A percentile compares a stretch with the other conserved stretches of the same genome.
phyloP scores from a whole-genome alignment of 306 rosid genomes.

The Dryas octopetala region DNA sequence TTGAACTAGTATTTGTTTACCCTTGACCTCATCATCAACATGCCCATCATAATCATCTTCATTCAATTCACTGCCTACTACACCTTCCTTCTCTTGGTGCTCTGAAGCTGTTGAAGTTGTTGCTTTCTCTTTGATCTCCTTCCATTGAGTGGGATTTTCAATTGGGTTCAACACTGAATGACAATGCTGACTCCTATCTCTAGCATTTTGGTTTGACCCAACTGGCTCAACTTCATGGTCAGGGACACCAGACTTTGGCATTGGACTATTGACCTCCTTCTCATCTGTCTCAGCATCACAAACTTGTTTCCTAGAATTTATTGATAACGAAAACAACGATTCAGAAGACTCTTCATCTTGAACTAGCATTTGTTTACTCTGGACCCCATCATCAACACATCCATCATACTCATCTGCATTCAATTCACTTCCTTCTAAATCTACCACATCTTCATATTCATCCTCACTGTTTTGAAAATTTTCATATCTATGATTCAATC shows the following conservation, averaged over 20 bases:
- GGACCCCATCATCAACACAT: constrained; percentile 7
- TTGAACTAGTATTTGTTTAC: constrained; percentile 5
- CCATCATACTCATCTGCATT: constrained; percentile 15
- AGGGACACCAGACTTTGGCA: neutral
- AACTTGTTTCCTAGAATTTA: constrained; percentile 41
- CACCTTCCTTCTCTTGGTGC: constrained; percentile 51
- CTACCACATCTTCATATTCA: constrained; percentile 23
- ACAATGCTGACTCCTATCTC: constrained; percentile 16
- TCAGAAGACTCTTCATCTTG: constrained; percentile 60
- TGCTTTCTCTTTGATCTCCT: constrained; percentile 33
- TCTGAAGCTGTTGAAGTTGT: constrained; percentile 8
- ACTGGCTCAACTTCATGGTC: constrained; percentile 17
- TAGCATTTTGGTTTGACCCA: constrained; percentile 14
- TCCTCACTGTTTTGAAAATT: constrained; percentile 27
- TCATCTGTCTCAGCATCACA: constrained; percentile 44
- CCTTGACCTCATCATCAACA: constrained; percentile 9
- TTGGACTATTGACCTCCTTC: constrained; percentile 59
- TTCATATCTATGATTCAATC: constrained; percentile 26
- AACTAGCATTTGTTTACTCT: neutral
- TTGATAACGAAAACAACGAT: constrained; percentile 69
- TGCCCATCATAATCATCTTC: constrained; percentile 4
- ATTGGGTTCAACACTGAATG: constrained; percentile 51
- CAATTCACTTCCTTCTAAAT: constrained; percentile 10
- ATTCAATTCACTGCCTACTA: constrained; percentile 14
- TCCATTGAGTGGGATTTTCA: constrained; percentile 52